A percentile compares a stretch with the other conserved stretches of the same genome.
These are phyloP conservation scores for Cladophialophora psammophila DNA, from an alignment of 2,329 filamentous ascomycete species.

Conservation along the genomic window DNA sequence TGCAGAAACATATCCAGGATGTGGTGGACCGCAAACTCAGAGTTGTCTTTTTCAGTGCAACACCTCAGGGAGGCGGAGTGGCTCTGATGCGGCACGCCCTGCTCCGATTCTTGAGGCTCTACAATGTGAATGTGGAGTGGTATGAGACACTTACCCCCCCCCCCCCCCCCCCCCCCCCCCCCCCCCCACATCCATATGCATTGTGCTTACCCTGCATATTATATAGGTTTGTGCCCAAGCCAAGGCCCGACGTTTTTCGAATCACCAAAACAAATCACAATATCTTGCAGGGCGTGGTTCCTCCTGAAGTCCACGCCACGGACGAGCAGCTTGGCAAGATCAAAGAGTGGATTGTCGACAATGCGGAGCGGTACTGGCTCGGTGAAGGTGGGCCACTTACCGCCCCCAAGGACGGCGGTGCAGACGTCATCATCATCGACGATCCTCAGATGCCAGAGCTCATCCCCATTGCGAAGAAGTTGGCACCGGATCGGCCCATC, in stretches of 20 bases:
- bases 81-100: conserved; percentile 82
- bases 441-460: conserved; percentile 85
- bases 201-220: conserved; percentile 10
- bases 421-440: conserved; percentile 78
- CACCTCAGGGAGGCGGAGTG: conserved; percentile 82
- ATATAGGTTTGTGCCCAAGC: conserved; percentile 73
- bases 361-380: conserved; percentile 78
- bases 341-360: conserved; percentile 74
- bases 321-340: conserved; percentile 68
- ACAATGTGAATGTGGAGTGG: conserved; percentile 76
- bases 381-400: conserved; percentile 71
- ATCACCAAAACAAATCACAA: conserved; percentile 90
- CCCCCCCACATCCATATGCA: neutral
- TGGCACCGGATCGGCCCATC: conserved; percentile 75
- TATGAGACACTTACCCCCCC: conserved; percentile 60
- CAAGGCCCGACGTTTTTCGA: conserved; percentile 78
- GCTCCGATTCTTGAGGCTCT: conserved; percentile 71
- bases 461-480: conserved; percentile 75
- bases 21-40: conserved; percentile 70
- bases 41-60: conserved; percentile 80
- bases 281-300: conserved; percentile 80
- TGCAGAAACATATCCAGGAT: conserved; percentile 67
- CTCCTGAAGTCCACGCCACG: conserved; percentile 69
- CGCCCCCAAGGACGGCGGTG: conserved; percentile 71
- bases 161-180: too few relatives aligned